A percentile compares a stretch with the other conserved stretches of the same genome.
Conservation (phyloP, 139 green algal genomes). For the Axilococcus clingmanii region DNA sequence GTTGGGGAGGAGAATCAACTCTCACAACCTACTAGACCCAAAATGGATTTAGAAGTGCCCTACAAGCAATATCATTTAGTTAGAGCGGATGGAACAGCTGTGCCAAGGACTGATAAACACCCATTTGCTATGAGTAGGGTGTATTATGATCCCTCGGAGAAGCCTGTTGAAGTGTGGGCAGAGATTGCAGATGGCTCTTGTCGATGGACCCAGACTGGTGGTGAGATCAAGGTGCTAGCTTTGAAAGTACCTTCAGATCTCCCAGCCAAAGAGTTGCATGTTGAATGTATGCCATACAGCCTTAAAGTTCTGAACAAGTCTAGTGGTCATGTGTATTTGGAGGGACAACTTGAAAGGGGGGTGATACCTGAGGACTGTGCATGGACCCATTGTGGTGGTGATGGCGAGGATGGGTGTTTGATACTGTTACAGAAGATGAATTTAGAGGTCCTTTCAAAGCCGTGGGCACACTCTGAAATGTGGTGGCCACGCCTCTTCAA, state of each 20-base stretch:
- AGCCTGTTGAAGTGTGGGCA: slow-evolving; percentile 40
- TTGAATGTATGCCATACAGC: slow-evolving; percentile 30
- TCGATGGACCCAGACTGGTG: slow-evolving; percentile 59
- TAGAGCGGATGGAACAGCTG: slow-evolving; percentile 20
- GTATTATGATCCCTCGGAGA: slow-evolving; percentile 34
- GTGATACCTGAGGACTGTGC: slow-evolving; percentile 53
- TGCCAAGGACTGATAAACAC: slow-evolving; percentile 57
- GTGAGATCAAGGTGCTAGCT: slow-evolving; percentile 48
- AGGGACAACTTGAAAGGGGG: slow-evolving; percentile 47
- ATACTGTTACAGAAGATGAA: slow-evolving; percentile 72
- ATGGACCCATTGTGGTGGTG: slow-evolving; percentile 43
- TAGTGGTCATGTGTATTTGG: slow-evolving; percentile 38
- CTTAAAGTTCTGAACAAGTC: slow-evolving; percentile 10
- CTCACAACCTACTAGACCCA: slow-evolving; percentile 18
- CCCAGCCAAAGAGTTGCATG: slow-evolving; percentile 15
- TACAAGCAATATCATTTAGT: slow-evolving; percentile 60
- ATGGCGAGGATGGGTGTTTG: slow-evolving; percentile 40
- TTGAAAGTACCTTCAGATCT: slow-evolving; percentile 24
- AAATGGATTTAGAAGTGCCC: slow-evolving; percentile 48
- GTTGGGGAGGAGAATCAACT: too few relatives aligned
- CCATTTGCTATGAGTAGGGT: slow-evolving; percentile 65
- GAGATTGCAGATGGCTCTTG: slow-evolving; percentile 46
- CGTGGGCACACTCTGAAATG: slow-evolving; percentile 48
- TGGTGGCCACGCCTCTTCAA: slow-evolving; percentile 63
- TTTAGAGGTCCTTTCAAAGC: slow-evolving; percentile 56